These are phyloP conservation scores for Tephrocybe sp. DNA, from an alignment of 768 basidiomycete species.

Conservation along the genomic window DNA sequence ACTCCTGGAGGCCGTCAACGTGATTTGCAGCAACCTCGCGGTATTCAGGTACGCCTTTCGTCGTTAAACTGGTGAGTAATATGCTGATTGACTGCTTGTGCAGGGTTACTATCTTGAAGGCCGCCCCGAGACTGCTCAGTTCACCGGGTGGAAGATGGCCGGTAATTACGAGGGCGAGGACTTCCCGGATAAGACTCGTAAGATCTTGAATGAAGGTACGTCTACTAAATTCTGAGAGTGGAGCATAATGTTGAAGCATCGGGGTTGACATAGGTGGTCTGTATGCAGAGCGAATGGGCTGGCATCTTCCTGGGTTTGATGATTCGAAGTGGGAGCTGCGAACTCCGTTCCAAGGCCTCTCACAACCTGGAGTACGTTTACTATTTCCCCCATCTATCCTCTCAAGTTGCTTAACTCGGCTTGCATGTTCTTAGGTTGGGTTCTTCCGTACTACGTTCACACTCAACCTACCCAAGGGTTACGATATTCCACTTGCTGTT, in stretches of 20 bases:
- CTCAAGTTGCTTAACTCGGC: background rate
- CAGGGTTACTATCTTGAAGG: constrained; percentile 18
- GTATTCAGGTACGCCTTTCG: constrained; percentile 9
- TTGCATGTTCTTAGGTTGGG: constrained; percentile 9
- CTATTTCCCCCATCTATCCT: background rate
- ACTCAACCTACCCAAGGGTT: constrained; percentile 8
- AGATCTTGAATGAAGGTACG: constrained; percentile 17
- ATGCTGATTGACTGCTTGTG: background rate
- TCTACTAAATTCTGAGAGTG: background rate
- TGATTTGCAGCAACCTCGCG: constrained; percentile 16
- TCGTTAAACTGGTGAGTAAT: background rate
- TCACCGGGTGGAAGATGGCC: constrained; percentile 14
- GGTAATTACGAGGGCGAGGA: constrained; percentile 15
- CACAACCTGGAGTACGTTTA: constrained; percentile 13
- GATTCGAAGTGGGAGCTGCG: constrained; percentile 15
- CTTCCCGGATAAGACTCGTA: constrained; percentile 15
- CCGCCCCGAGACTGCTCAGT: constrained; percentile 7
- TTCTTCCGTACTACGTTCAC: constrained; percentile 17
- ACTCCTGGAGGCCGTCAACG: constrained; percentile 17
- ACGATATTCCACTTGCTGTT: constrained; percentile 14
- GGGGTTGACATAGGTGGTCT: constrained; percentile 8
- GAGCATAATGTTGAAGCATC: background rate
- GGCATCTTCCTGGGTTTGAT: constrained; percentile 17
- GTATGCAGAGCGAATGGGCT: constrained; percentile 18
- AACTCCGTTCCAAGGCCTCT: constrained; percentile 14